A percentile compares a stretch with the other conserved stretches of the same genome.
phyloP scores from a whole-genome alignment of 1,284 basidiomycete species.

The Coniferiporia sulphurascens region DNA sequence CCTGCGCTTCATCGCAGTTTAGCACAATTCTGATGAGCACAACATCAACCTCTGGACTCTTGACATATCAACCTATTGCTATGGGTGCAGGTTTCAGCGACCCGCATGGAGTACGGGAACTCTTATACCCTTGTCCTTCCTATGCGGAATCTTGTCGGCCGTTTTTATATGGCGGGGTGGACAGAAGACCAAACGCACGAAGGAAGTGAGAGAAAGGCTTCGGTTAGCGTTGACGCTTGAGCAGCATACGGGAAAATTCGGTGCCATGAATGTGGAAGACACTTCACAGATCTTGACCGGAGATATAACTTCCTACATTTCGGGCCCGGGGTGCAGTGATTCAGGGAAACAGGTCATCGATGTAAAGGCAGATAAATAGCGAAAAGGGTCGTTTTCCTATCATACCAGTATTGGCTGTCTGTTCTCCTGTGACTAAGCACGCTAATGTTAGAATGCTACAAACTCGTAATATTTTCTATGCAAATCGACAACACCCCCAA shows the following conservation, averaged over 20 bases:
- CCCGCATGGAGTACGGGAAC: conserved; percentile 67
- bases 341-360: neutral
- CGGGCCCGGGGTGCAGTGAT: neutral
- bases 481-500: neutral
- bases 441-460: neutral
- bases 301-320: neutral
- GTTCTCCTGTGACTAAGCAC: no score
- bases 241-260: conserved; percentile 15
- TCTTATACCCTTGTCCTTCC: conserved; percentile 73
- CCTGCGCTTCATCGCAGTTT: neutral
- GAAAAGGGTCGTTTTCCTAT: no score
- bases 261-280: conserved; percentile 2
- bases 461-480: conserved; percentile 7
- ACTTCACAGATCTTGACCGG: neutral
- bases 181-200: conserved; percentile 70
- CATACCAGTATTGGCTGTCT: no score
- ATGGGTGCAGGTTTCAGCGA: conserved; percentile 43
- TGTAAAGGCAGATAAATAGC: no score
- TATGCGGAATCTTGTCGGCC: conserved; percentile 78
- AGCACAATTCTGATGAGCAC: neutral
- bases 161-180: conserved; percentile 79
- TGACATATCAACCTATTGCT: neutral
- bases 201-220: conserved; percentile 67
- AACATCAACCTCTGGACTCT: neutral
- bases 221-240: conserved; percentile 59